Conservation (phyloP, 768 basidiomycete genomes). For the Calocybe gangraenosa region DNA sequence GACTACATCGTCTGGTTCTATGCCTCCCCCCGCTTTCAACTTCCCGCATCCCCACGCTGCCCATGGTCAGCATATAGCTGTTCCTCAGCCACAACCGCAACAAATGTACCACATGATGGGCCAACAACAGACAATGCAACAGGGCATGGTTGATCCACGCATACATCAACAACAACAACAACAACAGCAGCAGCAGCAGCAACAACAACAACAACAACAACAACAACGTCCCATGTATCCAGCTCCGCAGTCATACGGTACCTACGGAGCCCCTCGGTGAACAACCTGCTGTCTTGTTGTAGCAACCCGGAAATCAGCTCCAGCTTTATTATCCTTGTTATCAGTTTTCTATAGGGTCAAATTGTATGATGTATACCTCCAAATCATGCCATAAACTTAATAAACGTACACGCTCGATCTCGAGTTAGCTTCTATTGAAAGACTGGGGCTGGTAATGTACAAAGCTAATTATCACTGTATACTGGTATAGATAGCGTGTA, state of each 20-base stretch:
- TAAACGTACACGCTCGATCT: background rate
- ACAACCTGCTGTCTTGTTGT: background rate
- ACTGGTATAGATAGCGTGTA: no score
- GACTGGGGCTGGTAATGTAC: background rate
- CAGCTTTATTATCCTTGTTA: background rate
- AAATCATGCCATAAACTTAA: background rate
- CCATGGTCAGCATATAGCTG: conserved; percentile 39
- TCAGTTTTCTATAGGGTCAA: background rate
- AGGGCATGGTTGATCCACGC: conserved; percentile 10
- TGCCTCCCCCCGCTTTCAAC: conserved; percentile 66
- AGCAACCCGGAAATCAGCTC: background rate
- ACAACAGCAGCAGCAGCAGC: no score
- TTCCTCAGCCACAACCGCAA: conserved; percentile 29
- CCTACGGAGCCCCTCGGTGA: conserved; percentile 13
- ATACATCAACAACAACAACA: conserved; percentile 13
- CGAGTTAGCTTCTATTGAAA: no score
- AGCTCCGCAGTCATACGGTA: conserved; percentile 10
- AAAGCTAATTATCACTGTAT: background rate
- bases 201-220: conserved; percentile 9
- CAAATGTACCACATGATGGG: conserved; percentile 9
- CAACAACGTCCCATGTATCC: conserved; percentile 13
- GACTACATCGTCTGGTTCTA: conserved; percentile 46
- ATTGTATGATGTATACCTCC: conserved; percentile 1
- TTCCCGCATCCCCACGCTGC: conserved; percentile 62
- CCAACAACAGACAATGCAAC: conserved; percentile 12